A percentile compares a stretch with the other conserved stretches of the same genome.
Evolutionary conservation across 2,329 filamentous ascomycete species (phyloP).

Genomic region (Bertia moriformis): DNA sequence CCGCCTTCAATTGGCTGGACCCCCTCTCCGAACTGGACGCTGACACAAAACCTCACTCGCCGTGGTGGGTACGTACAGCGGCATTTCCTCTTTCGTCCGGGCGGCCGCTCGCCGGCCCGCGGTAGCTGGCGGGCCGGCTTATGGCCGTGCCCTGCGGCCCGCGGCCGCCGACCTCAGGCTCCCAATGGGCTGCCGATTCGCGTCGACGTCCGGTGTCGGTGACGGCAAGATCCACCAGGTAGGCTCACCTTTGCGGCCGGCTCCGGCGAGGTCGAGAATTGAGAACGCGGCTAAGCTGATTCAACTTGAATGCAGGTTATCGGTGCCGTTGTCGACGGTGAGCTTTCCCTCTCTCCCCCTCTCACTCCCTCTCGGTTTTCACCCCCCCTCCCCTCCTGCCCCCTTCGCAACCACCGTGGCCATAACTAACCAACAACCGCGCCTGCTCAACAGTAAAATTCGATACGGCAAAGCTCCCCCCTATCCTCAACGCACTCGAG

Average conservation of each 20-base stretch:
- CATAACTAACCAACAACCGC: no score
- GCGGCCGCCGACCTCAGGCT: no score
- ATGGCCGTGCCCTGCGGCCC: neutral
- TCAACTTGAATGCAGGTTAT: no score
- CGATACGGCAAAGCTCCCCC: constrained; percentile 77
- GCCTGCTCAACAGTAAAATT: constrained; percentile 73
- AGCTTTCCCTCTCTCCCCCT: constrained; percentile 30
- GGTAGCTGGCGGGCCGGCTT: neutral
- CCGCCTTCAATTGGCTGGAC: neutral
- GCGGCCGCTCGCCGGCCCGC: no score
- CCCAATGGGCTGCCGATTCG: neutral
- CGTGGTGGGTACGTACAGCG: no score
- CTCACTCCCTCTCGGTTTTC: no score
- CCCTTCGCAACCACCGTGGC: no score
- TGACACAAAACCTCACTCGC: neutral
- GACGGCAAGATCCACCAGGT: neutral
- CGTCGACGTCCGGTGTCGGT: neutral
- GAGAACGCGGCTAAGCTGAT: no score
- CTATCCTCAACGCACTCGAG: constrained; percentile 93
- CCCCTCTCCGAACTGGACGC: neutral
- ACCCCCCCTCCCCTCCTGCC: no score
- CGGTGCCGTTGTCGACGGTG: constrained; percentile 97
- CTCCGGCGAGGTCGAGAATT: no score
- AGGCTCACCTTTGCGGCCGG: no score
- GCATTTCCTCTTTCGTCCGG: neutral